A percentile compares a stretch with the other conserved stretches of the same genome.
Evolutionary conservation across 1,284 basidiomycete genomes (phyloP).

Genomic region (Apiotrichum siamense): DNA sequence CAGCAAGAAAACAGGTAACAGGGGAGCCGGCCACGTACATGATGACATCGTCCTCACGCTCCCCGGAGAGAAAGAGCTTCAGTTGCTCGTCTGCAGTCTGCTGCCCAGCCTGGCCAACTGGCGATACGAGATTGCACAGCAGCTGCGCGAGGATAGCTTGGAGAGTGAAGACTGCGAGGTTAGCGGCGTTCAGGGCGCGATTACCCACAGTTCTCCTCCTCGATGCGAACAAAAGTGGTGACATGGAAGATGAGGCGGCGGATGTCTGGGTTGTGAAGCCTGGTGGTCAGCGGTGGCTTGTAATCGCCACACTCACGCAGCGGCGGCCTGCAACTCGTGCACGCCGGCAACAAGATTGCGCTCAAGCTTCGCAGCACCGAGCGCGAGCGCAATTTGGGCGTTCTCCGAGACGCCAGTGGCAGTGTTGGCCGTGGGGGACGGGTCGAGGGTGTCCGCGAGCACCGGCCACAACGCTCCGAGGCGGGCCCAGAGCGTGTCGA

Average conservation of each 20-base stretch:
- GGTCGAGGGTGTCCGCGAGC: slow-evolving; percentile 6
- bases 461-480: slow-evolving; percentile 6
- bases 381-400: slow-evolving; percentile 20
- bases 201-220: slow-evolving; percentile 34
- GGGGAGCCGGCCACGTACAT: slow-evolving; percentile 58
- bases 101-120: slow-evolving; percentile 15
- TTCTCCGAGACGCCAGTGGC: slow-evolving; percentile 10
- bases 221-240: slow-evolving; percentile 38
- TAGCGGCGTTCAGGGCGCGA: neutral
- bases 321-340: slow-evolving; percentile 20
- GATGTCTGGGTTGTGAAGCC: slow-evolving; percentile 25
- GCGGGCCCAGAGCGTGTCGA: slow-evolving; percentile 2
- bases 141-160: slow-evolving; percentile 36
- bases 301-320: slow-evolving; percentile 21
- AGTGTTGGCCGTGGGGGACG: neutral
- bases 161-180: slow-evolving; percentile 27
- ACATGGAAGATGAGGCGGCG: slow-evolving; percentile 33
- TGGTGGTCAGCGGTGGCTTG: slow-evolving; percentile 5
- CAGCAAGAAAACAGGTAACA: neutral
- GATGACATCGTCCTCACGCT: slow-evolving; percentile 53
- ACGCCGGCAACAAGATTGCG: slow-evolving; percentile 40
- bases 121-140: slow-evolving; percentile 42
- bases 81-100: slow-evolving; percentile 20
- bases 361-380: slow-evolving; percentile 34
- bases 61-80: slow-evolving; percentile 29